Evolutionary conservation across 2,329 filamentous ascomycete species (phyloP).

Genomic region (Fonsecaea pedrosoi): DNA sequence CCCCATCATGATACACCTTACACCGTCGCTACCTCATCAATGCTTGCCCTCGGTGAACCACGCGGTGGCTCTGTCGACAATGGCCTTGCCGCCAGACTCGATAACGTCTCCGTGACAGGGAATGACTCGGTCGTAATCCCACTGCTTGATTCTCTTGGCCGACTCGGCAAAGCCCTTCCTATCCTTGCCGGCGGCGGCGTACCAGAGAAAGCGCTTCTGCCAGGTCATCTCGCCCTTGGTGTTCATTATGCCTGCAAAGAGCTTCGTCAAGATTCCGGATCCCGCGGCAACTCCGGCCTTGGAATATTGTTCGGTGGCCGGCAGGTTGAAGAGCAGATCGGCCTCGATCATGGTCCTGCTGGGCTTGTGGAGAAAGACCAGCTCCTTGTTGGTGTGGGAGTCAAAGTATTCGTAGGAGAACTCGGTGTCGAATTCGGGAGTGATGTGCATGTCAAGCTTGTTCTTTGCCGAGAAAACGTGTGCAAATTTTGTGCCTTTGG

Average conservation of each 20-base stretch:
- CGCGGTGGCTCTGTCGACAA: constrained; percentile 78
- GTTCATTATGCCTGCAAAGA: constrained; percentile 65
- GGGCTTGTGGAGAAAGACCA: constrained; percentile 85
- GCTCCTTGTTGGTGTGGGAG: constrained; percentile 80
- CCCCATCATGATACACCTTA: background rate
- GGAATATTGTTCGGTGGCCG: constrained; percentile 82
- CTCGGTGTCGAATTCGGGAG: constrained; percentile 81
- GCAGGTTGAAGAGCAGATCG: constrained; percentile 90
- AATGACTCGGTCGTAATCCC: constrained; percentile 85
- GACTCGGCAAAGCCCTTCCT: constrained; percentile 73
- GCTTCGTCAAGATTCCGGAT: constrained; percentile 65
- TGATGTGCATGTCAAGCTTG: constrained; percentile 63
- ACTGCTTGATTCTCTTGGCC: constrained; percentile 70
- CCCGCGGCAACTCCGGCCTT: constrained; percentile 58
- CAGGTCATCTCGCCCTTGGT: constrained; percentile 70
- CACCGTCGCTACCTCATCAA: constrained; percentile 32
- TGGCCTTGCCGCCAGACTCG: constrained; percentile 73
- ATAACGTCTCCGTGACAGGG: constrained; percentile 94
- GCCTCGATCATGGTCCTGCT: constrained; percentile 82
- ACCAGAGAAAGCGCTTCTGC: constrained; percentile 85
- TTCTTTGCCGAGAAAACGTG: constrained; percentile 68
- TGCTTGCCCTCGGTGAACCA: constrained; percentile 73
- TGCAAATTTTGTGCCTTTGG: constrained; percentile 67
- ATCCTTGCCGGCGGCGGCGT: constrained; percentile 68
- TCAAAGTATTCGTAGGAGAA: constrained; percentile 87